A percentile compares a stretch with the other conserved stretches of the same genome.
phyloP scores from a whole-genome alignment of 306 rosid species.

The Potentilla sterilis region DNA sequence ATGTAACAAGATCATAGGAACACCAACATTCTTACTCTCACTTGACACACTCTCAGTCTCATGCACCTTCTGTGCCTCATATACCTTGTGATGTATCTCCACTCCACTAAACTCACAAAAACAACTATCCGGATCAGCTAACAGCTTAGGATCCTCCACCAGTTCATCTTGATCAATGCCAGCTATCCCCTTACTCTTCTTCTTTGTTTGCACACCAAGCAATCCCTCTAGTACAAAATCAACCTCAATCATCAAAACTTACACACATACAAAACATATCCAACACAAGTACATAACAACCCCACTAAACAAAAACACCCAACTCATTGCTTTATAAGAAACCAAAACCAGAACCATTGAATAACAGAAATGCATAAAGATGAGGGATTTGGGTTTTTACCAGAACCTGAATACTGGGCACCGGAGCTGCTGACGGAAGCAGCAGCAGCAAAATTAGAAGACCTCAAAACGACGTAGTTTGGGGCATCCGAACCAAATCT shows the following conservation, averaged over 20 bases:
- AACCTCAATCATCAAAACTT: constrained; percentile 15
- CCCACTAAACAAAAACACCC: no score
- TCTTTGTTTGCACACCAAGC: constrained; percentile 48
- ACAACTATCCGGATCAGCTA: constrained; percentile 85
- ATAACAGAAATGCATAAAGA: background rate
- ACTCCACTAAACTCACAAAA: constrained; percentile 81
- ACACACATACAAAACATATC: background rate
- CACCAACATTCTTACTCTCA: constrained; percentile 40
- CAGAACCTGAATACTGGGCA: constrained; percentile 54
- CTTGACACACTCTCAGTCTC: constrained; percentile 29
- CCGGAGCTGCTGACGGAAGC: constrained; percentile 58
- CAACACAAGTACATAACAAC: constrained; percentile 16
- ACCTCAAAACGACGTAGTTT: constrained; percentile 16
- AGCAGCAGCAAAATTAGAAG: constrained; percentile 40
- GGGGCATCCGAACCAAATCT: background rate
- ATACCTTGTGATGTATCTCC: constrained; percentile 78
- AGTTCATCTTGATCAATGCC: constrained; percentile 86
- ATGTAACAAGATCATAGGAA: constrained; percentile 78
- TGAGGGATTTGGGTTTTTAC: background rate
- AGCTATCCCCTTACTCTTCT: constrained; percentile 47
- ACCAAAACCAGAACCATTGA: background rate
- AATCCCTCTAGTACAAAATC: constrained; percentile 44
- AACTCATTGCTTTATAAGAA: constrained; percentile 1
- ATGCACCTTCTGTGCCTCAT: constrained; percentile 42
- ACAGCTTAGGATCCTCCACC: constrained; percentile 62